Conservation (phyloP, 2,329 filamentous ascomycete genomes). For the Pestalotiopsis sp. region DNA sequence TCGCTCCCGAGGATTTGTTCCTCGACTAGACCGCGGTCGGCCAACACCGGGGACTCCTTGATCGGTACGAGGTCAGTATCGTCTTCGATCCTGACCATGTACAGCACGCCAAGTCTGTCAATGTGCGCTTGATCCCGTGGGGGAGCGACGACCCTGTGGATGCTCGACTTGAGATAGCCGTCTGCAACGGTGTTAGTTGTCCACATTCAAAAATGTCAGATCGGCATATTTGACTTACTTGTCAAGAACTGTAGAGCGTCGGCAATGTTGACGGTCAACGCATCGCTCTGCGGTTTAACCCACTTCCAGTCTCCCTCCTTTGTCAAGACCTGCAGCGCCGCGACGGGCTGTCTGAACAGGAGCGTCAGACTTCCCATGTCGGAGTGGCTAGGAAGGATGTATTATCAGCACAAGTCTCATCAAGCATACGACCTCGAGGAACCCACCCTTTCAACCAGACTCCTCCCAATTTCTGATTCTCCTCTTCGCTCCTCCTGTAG, state of each 20-base stretch:
- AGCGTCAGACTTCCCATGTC: constrained; percentile 56
- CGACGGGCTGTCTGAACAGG: constrained; percentile 56
- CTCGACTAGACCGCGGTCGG: too few species aligned
- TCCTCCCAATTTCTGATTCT: constrained; percentile 17
- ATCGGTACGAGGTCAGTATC: constrained; percentile 31
- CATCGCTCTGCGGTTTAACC: constrained; percentile 1
- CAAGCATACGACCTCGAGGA: too few species aligned
- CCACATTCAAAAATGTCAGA: too few species aligned
- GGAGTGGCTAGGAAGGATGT: constrained; percentile 38
- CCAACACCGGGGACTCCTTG: constrained; percentile 28
- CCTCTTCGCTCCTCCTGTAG: constrained; percentile 41
- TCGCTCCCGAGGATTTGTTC: too few species aligned
- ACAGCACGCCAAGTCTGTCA: constrained; percentile 36
- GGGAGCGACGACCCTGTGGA: constrained; percentile 36
- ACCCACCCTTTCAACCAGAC: too few species aligned
- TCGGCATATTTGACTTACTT: too few species aligned
- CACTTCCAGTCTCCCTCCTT: constrained; percentile 42
- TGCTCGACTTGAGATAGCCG: constrained; percentile 34
- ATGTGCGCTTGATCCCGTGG: constrained; percentile 35
- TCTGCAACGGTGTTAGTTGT: constrained; percentile 30
- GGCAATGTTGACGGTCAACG: constrained; percentile 45
- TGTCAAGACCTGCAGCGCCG: constrained; percentile 51
- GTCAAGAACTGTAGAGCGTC: constrained; percentile 20
- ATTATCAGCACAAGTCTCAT: too few species aligned
- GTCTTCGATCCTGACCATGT: constrained; percentile 38